Evolutionary conservation across 2,329 filamentous ascomycete species (phyloP), one percentile per base, ranked within the genome.

Genomic region (Magnaporthiopsis rhizophila): DNA sequence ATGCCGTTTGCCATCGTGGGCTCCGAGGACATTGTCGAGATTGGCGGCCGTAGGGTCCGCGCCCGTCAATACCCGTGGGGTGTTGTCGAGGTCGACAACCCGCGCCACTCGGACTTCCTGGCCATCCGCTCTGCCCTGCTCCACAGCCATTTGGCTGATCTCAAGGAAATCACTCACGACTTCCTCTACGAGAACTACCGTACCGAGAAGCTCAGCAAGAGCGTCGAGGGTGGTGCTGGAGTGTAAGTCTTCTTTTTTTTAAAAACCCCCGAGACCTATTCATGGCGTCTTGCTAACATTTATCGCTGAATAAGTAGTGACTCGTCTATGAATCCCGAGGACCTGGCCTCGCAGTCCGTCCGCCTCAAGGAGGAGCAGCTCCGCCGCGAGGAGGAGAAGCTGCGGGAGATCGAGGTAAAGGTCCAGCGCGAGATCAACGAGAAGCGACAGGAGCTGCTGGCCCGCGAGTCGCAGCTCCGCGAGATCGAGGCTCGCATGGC

Each of bases 181-280:
- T 99, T 99, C 89, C 83, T 99, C 69, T 99, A 99, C 81, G 95
- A 99, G 79, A 99, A 99, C 82, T 99, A 99, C 86, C 92, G 95
- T 92, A 99, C 95, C 74, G 95, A 99, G 90, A 98, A 98, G 84
- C 90, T 99, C 73, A 96, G 91, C 83, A 99, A 98, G 91, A 97
- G 92, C 77, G 95, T 99, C 71, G 93, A 97, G 75, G 91, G 91
- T 77, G 90, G 91, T 80, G 85, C 87, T 79, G 86, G 87, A 86
- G 87, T 87, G 92, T 97, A 90, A 72, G 92, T 92, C 58, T 66
- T 67, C 65, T 62, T 59, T n/a, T n/a, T n/a, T n/a, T n/a, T n/a
- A n/a, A n/a, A 26, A 32, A 24, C 21, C 13, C 11, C 61, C 11
- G 61, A 38, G 36, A 9, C 45, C 5, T n/a, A 9, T 15, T 1